Evolutionary conservation across 345 rosid genomes (phyloP), one percentile per base, ranked within the genome.

Genomic region (Murraya koenigii): DNA sequence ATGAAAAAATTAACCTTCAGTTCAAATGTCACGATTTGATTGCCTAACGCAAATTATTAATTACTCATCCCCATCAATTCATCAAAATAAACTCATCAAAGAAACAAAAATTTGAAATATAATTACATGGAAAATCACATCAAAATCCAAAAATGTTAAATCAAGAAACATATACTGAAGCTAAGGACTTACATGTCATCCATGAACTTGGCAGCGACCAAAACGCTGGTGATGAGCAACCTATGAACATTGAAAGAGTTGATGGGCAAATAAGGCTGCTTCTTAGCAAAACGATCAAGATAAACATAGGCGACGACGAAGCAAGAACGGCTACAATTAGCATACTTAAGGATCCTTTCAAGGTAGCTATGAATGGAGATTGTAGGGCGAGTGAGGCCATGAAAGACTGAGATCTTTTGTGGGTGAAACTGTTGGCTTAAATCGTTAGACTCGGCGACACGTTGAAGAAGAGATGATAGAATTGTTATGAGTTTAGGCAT

Each of bases 161-260:
- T 26, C 71, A 36, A 39, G 9, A 49, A 75, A 39, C 20, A 52
- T 7, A 22, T n/a, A 5, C 8, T 5, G 2, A 61, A 30, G 33
- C 10, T 44, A 66, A 4, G 6, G 52, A 89, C 92, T 91, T 86
- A 92, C 97, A 86, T 80, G 77, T 90, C 97, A 81, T 92, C 94
- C 97, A 90, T 86, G 89, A 92, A 92, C 84, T 92, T 92, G 64
- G 87, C 93, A 62, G 97, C 88, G 81, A 92, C 84, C 89, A 92
- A 73, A 77, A 90, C 94, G 54, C 94, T 92, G 76, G 97, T 85
- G 26, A 92, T 90, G 25, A 92, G 89, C 72, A 92, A 81, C 41
- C 97, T 78, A 63, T 92, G 97, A 13, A 90, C 91, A 70, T 87
- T 92, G 85, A 84, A 87, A 25, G 90, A 92, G 76, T 82, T 87